Base-by-base conservation (phyloP, 129 eudicot genomes). In the Oenanthe sinensis region DNA sequence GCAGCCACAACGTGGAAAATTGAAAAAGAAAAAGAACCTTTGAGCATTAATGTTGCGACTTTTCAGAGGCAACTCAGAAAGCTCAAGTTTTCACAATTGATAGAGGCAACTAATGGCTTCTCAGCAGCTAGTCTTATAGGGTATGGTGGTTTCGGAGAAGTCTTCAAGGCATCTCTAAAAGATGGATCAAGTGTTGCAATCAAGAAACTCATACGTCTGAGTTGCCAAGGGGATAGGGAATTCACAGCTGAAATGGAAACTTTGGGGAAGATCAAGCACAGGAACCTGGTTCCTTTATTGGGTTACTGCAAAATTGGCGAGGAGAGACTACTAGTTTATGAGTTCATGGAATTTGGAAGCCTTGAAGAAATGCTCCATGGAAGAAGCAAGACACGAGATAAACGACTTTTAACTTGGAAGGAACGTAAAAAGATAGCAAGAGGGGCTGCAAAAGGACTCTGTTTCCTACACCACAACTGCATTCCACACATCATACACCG, bases 1-100 rank as follows among this genome's bases (percentile, higher is more conserved):
- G 89, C 93, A 2, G 98, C 97, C 62, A 93, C 97, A 11, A 89
- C 98, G 4, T 94, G 98, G 98, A 88, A 91, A 83, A 94, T 94
- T 36, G 98, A 94, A 78, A 94, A 94, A 81, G 97, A 94, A 85
- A 94, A 87, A 76, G 98, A 92, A 83, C 98, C 98, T 3, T 75
- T 93, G 80, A 90, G 96, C 85, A 93, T 90, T 40, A 90, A 90
- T 5, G 98, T 93, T 10, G 97, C 97, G 1, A 90, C 97, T 2
- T 93, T 93, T 67, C 96, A 90, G 79, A 84, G 98, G 54, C 90
- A 91, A 44, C 79, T 90, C n/a, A 87, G 92, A 73, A 93, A 93
- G 71, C 89, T 90, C 16, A 93, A 87, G 77, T 93, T 93, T 81
- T 90, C 96, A 1, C 98, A 90, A 45, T 54, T 93, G 74, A 91